phyloP scores from a whole-genome alignment of 2,329 filamentous ascomycete species.

The Ploettnerulaceae sp. region DNA sequence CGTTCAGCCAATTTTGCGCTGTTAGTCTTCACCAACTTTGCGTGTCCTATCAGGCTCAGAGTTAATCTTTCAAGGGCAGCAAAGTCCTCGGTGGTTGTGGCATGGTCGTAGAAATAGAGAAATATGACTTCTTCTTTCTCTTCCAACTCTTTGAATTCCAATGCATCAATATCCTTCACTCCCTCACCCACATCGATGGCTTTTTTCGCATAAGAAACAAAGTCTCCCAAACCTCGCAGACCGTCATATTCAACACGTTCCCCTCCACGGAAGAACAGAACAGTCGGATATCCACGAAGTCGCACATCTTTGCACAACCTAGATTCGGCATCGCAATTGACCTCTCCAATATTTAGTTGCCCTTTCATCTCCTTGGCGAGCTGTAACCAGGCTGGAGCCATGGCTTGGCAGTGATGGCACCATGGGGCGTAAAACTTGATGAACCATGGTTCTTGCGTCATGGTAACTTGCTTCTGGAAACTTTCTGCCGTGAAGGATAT shows the following conservation, averaged over 20 bases:
- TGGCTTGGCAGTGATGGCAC: constrained; percentile 92
- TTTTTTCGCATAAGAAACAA: constrained; percentile 81
- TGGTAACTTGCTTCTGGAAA: constrained; percentile 82
- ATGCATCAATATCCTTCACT: constrained; percentile 74
- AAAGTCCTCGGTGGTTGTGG: constrained; percentile 90
- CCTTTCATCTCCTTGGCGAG: constrained; percentile 89
- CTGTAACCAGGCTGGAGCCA: constrained; percentile 85
- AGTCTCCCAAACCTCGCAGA: constrained; percentile 84
- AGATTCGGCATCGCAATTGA: constrained; percentile 85
- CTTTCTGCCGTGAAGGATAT: constrained; percentile 73
- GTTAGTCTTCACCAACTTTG: constrained; percentile 86
- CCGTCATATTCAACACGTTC: constrained; percentile 92
- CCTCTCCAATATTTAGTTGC: constrained; percentile 86
- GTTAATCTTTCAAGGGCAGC: constrained; percentile 79
- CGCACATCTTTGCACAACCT: constrained; percentile 89
- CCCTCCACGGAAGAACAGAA: constrained; percentile 87
- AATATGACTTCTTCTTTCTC: constrained; percentile 95
- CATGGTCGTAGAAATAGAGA: constrained; percentile 95
- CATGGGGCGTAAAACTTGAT: constrained; percentile 98
- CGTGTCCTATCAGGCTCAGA: constrained; percentile 83
- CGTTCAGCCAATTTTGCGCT: constrained; percentile 69
- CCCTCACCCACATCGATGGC: constrained; percentile 73
- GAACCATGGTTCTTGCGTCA: constrained; percentile 90
- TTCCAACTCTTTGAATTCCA: constrained; percentile 74
- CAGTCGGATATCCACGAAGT: constrained; percentile 77